Conservation (phyloP, 2,329 filamentous ascomycete species). For the Fusarium pininemorale region DNA sequence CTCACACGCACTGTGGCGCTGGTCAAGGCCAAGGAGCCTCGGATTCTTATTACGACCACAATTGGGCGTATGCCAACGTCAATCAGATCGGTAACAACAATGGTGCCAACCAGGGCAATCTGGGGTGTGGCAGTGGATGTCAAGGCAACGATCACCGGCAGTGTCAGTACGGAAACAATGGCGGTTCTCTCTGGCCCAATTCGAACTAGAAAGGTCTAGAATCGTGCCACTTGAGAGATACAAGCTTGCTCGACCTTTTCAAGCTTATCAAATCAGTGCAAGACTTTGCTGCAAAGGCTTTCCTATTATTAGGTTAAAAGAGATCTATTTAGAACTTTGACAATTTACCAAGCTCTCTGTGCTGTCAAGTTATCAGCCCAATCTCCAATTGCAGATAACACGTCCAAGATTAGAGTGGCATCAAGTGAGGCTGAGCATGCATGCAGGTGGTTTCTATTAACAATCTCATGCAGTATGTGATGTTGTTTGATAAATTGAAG, state of each 20-base stretch:
- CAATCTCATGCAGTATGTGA: not conserved
- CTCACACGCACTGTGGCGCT: not conserved
- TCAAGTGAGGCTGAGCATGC: not conserved
- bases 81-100: not conserved
- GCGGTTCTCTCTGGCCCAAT: not conserved
- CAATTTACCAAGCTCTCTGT: too few species aligned
- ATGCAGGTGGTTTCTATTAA: not conserved
- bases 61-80: not conserved
- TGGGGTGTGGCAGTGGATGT: not conserved
- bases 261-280: rapidly evolving
- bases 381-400: too few species aligned
- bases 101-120: not conserved
- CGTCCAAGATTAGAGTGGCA: too few species aligned
- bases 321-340: rapidly evolving
- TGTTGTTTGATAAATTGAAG: not conserved
- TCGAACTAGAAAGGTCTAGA: not conserved
- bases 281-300: rapidly evolving
- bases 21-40: not conserved
- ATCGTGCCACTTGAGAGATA: not conserved
- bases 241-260: not conserved
- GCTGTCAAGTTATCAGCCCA: too few species aligned
- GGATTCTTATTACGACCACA: not conserved
- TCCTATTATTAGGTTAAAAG: too few species aligned
- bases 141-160: not conserved
- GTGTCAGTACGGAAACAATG: not conserved